Percentiles rank a stretch among this genome's conserved stretches.
phyloP scores from a whole-genome alignment of 2,329 filamentous ascomycete species.

The Botrytis pseudocinerea region DNA sequence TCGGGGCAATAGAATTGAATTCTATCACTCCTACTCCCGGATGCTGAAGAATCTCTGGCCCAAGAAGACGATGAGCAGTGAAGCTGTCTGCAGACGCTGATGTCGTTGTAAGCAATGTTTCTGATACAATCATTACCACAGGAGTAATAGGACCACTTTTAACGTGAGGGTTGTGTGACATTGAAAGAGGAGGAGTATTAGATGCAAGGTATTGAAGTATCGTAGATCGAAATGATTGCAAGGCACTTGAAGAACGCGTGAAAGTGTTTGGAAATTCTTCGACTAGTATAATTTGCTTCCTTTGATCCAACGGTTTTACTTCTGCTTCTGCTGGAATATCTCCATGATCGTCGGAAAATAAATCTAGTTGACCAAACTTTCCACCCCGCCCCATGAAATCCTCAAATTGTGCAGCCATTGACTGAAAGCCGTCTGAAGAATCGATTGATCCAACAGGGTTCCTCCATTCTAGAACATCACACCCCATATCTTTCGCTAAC shows the following conservation, averaged over 20 bases:
- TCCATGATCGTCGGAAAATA: slow-evolving; percentile 36
- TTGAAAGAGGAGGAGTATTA: slow-evolving; percentile 59
- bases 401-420: slow-evolving; percentile 79
- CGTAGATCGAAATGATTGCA: slow-evolving; percentile 72
- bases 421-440: slow-evolving; percentile 62
- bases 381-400: slow-evolving; percentile 85
- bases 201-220: slow-evolving; percentile 74
- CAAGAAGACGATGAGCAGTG: slow-evolving; percentile 85
- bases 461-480: slow-evolving; percentile 84
- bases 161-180: slow-evolving; percentile 42
- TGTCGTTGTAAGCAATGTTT: slow-evolving; percentile 82
- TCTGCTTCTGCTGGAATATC: slow-evolving; percentile 39
- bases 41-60: slow-evolving; percentile 81
- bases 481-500: slow-evolving; percentile 73
- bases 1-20: slow-evolving; percentile 89
- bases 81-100: slow-evolving; percentile 87
- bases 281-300: slow-evolving; percentile 65
- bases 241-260: slow-evolving; percentile 60
- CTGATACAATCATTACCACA: slow-evolving; percentile 86
- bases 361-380: slow-evolving; percentile 72
- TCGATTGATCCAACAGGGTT: slow-evolving; percentile 69
- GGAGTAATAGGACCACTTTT: slow-evolving; percentile 58
- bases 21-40: slow-evolving; percentile 78
- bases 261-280: slow-evolving; percentile 83
- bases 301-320: slow-evolving; percentile 35